phyloP scores from a whole-genome alignment of 345 rosid genomes.

The Lepidium aucheri region DNA sequence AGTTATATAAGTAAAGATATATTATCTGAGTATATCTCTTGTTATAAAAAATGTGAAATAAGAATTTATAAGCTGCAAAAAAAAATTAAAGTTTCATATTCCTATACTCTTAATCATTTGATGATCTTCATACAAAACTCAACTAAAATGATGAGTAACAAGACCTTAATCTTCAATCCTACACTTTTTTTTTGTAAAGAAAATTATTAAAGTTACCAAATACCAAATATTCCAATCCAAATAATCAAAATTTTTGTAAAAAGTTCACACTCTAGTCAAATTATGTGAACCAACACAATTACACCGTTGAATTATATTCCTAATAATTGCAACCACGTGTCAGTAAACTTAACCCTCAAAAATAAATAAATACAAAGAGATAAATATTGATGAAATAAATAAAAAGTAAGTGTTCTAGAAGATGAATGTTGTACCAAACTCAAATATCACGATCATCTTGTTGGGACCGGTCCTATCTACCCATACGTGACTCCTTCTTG shows the following conservation, averaged over 20 bases:
- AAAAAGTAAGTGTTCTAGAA: slow-evolving; percentile 11
- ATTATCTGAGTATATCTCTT: too few species aligned
- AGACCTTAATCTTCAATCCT: not conserved
- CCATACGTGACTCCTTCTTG: slow-evolving; percentile 20
- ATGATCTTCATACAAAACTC: not conserved
- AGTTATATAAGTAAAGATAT: too few species aligned
- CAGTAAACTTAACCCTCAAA: not conserved
- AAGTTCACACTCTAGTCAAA: not conserved
- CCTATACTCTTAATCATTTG: not conserved
- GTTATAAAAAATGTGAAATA: too few species aligned
- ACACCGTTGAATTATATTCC: not conserved
- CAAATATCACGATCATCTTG: slow-evolving; percentile 19
- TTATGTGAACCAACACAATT: slow-evolving; percentile 8
- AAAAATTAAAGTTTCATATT: too few species aligned
- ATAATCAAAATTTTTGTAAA: not conserved
- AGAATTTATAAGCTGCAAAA: too few species aligned
- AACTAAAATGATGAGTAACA: not conserved
- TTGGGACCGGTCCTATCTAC: slow-evolving; percentile 16
- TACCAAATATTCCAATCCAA: not conserved
- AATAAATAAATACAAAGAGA: not conserved
- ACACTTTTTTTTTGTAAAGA: too few species aligned
- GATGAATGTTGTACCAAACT: slow-evolving; percentile 20
- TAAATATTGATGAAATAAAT: not conserved
- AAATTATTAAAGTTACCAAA: too few species aligned
- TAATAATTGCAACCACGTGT: slow-evolving; percentile 11